Evolutionary conservation across 805 yeast genomes (phyloP).

Genomic region (Starmerella bombi): DNA sequence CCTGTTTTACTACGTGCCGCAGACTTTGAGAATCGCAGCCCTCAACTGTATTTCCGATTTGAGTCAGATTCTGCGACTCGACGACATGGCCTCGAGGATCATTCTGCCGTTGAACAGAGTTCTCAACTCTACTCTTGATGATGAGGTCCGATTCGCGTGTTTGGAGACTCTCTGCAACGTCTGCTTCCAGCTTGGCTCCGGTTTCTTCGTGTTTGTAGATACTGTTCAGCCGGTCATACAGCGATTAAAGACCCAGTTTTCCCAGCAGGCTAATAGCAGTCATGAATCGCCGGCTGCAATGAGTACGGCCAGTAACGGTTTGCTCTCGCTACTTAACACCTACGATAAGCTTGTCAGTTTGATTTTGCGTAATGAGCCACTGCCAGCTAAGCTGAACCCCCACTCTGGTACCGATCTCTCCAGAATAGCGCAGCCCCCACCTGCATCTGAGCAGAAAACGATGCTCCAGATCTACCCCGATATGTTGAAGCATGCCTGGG

Average conservation of each 20-base stretch:
- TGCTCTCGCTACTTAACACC: conserved; percentile 41
- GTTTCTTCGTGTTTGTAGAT: conserved; percentile 62
- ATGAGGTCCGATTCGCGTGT: conserved; percentile 42
- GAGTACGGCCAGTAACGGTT: conserved; percentile 44
- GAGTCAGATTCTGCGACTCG: conserved; percentile 55
- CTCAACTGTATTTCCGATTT: conserved; percentile 73
- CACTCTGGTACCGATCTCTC: conserved; percentile 34
- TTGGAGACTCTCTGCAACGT: conserved; percentile 67
- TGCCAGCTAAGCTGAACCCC: conserved; percentile 62
- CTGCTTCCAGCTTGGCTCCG: conserved; percentile 67
- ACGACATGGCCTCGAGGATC: conserved; percentile 82
- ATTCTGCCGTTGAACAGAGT: conserved; percentile 75
- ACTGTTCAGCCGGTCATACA: conserved; percentile 21
- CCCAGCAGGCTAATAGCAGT: conserved; percentile 2
- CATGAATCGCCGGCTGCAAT: conserved; percentile 43
- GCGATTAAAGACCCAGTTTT: conserved; percentile 8
- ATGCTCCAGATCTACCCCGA: conserved; percentile 60
- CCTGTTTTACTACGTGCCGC: conserved; percentile 59
- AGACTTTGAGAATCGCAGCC: conserved; percentile 52
- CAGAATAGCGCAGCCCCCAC: conserved; percentile 26
- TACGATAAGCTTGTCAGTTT: conserved; percentile 75
- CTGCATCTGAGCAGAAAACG: conserved; percentile 49
- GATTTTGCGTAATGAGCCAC: conserved; percentile 67
- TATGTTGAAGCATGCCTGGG: conserved; percentile 74
- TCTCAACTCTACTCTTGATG: conserved; percentile 40